Evolutionary conservation across 192 early-diverging fungal species (phyloP).

Genomic region (Podila minutissima): DNA sequence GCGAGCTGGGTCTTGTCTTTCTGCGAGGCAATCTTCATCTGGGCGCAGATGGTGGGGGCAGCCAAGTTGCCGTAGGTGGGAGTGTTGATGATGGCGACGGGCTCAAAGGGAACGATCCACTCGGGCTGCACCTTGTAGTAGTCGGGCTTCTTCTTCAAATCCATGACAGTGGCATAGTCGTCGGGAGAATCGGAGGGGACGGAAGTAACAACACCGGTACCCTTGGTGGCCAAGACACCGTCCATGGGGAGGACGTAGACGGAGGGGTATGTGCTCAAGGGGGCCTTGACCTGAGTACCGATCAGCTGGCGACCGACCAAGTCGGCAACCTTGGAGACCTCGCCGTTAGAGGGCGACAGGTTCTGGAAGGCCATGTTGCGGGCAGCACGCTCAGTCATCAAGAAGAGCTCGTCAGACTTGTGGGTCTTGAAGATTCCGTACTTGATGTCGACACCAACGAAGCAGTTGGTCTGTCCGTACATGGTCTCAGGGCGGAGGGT

Average conservation of each 20-base stretch:
- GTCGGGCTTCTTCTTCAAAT: slow-evolving; percentile 93
- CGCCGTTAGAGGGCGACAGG: slow-evolving; percentile 76
- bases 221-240: slow-evolving; percentile 93
- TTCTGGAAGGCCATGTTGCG: slow-evolving; percentile 98
- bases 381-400: slow-evolving; percentile 92
- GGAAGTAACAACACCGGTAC: slow-evolving; percentile 98
- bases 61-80: slow-evolving; percentile 86
- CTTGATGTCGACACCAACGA: slow-evolving; percentile 89
- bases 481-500: slow-evolving; percentile 99
- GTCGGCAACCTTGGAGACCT: slow-evolving; percentile 74
- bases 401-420: slow-evolving; percentile 80
- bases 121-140: slow-evolving; percentile 90
- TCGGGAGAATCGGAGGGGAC: slow-evolving; percentile 99
- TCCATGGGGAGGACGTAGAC: slow-evolving; percentile 99
- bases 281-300: slow-evolving; percentile 91
- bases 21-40: slow-evolving; percentile 96
- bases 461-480: slow-evolving; percentile 99
- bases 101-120: slow-evolving; percentile 89
- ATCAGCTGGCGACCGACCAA: slow-evolving; percentile 83
- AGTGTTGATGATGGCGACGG: slow-evolving; percentile 88
- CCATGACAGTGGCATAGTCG: slow-evolving; percentile 91
- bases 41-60: slow-evolving; percentile 85
- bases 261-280: slow-evolving; percentile 77
- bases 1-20: slow-evolving; percentile 95
- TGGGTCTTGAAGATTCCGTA: slow-evolving; percentile 90